A percentile compares a stretch with the other conserved stretches of the same genome.
Conservation (phyloP, 2,329 filamentous ascomycete species). For the Penicillium psychrosexuale region DNA sequence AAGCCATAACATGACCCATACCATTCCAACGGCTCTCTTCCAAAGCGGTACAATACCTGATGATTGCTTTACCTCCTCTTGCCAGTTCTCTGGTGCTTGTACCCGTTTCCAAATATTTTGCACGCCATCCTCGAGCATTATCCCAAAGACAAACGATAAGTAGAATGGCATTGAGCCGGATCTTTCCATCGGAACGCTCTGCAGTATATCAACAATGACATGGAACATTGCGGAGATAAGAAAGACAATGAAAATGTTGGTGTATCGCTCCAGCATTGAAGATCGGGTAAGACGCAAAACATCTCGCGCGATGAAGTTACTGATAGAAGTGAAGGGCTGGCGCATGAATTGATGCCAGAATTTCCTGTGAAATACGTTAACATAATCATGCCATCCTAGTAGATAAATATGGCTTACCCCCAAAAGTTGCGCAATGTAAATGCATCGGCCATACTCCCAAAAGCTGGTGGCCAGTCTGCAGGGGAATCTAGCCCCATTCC, state of each 20-base stretch:
- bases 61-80: not conserved
- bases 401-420: slow-evolving; percentile 5
- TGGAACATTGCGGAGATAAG: slow-evolving; percentile 6
- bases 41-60: not conserved
- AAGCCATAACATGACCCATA: slow-evolving; percentile 10
- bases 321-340: slow-evolving; percentile 6
- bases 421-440: slow-evolving; percentile 25
- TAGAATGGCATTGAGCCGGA: slow-evolving; percentile 10
- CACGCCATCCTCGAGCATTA: slow-evolving; percentile 6
- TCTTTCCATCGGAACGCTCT: not conserved
- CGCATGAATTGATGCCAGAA: slow-evolving; percentile 15
- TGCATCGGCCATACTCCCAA: slow-evolving; percentile 20
- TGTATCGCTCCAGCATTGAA: slow-evolving; percentile 6
- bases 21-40: not conserved
- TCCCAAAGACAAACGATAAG: slow-evolving; percentile 1
- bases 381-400: not conserved
- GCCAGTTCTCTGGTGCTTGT: not conserved
- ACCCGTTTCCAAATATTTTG: not conserved
- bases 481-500: slow-evolving; percentile 6
- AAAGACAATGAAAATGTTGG: slow-evolving; percentile 6
- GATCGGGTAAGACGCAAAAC: not conserved
- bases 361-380: slow-evolving; percentile 3
- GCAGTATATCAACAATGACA: slow-evolving; percentile 5
- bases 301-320: not conserved
- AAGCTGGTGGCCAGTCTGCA: slow-evolving; percentile 24